Evolutionary conservation across 2,329 filamentous ascomycete species (phyloP).

Genomic region (Fusarium sp.): DNA sequence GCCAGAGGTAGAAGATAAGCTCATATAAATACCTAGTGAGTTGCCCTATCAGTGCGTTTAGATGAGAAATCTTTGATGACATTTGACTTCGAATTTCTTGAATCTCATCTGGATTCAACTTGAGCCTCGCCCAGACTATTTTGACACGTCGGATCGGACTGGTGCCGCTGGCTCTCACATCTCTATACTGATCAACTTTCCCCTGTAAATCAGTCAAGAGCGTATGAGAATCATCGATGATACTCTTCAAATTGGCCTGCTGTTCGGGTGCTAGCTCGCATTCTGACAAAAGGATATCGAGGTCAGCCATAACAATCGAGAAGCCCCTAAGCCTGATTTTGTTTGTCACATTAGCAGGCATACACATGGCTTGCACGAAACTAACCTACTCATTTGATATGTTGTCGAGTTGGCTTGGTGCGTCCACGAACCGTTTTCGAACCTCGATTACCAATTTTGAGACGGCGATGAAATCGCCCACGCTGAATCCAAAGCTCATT

Average conservation of each 20-base stretch:
- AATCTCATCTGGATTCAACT: slow-evolving; percentile 7
- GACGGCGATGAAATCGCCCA: slow-evolving; percentile 1
- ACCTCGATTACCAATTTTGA: not conserved
- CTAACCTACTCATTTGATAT: slow-evolving; percentile 3
- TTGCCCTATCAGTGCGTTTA: not conserved
- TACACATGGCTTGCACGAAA: not conserved
- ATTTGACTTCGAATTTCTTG: slow-evolving; percentile 5
- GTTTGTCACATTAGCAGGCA: not conserved
- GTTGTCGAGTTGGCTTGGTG: not conserved
- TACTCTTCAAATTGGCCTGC: not conserved
- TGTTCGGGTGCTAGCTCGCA: slow-evolving; percentile 3
- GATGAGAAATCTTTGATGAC: not conserved
- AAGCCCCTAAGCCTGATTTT: slow-evolving; percentile 1
- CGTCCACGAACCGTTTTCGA: not conserved
- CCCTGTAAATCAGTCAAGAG: not conserved
- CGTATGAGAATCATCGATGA: not conserved
- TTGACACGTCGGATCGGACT: not conserved
- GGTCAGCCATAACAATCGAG: slow-evolving; percentile 3
- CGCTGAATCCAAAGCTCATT: not conserved
- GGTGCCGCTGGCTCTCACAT: not conserved
- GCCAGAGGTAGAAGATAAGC: not conserved
- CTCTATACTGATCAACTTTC: slow-evolving; percentile 2
- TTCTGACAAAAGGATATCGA: slow-evolving; percentile 4
- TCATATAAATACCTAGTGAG: slow-evolving; percentile 10
- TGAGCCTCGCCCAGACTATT: slow-evolving; percentile 2